These are phyloP conservation scores for Aspergillus sp. DNA, from an alignment of 2,329 filamentous ascomycete species.

Conservation along the genomic window DNA sequence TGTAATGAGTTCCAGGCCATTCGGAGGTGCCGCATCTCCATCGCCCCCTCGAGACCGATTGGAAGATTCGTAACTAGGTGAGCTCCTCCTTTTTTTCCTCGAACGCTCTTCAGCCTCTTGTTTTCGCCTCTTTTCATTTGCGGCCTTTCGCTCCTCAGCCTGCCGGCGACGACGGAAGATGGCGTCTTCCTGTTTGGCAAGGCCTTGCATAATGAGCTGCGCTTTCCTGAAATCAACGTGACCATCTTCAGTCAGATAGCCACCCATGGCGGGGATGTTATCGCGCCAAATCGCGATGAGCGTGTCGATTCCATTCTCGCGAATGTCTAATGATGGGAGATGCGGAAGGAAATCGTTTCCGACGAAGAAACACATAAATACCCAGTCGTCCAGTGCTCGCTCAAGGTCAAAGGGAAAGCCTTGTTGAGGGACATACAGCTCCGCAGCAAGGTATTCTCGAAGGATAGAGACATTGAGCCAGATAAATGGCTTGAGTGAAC, in stretches of 20 bases:
- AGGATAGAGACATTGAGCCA: constrained; percentile 93
- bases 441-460: constrained; percentile 85
- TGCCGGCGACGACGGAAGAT: constrained; percentile 89
- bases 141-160: constrained; percentile 74
- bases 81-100: constrained; percentile 39
- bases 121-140: constrained; percentile 70
- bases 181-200: constrained; percentile 86
- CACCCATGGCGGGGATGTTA: constrained; percentile 83
- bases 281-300: constrained; percentile 96
- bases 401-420: constrained; percentile 90
- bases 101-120: constrained; percentile 50
- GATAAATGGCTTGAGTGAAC: constrained; percentile 82
- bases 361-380: constrained; percentile 98
- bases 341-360: constrained; percentile 98
- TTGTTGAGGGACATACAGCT: constrained; percentile 75
- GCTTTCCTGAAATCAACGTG: constrained; percentile 80
- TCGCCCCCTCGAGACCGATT: constrained; percentile 18
- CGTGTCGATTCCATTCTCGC: constrained; percentile 94
- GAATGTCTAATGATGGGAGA: constrained; percentile 92
- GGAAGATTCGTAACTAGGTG: constrained; percentile 35
- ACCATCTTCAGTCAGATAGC: constrained; percentile 93
- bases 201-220: constrained; percentile 77
- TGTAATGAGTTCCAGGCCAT: constrained; percentile 51
- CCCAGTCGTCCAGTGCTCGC: constrained; percentile 92
- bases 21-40: constrained; percentile 33